A percentile compares a stretch with the other conserved stretches of the same genome.
phyloP scores from a whole-genome alignment of 331 rosid genomes.

The Erythrophleum ivorense region DNA sequence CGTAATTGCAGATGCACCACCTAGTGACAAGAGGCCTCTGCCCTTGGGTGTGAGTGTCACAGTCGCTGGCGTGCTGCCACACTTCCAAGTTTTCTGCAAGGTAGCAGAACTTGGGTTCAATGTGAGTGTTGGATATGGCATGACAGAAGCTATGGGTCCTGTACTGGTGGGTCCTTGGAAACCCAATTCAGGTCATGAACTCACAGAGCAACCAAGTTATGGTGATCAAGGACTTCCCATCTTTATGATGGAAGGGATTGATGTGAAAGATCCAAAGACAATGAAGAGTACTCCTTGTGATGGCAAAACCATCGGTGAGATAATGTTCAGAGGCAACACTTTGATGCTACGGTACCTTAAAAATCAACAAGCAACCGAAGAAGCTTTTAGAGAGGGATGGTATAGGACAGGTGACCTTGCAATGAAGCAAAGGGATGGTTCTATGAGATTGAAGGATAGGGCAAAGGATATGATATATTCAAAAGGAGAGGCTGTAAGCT shows the following conservation, averaged over 20 bases:
- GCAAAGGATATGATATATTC: constrained; percentile 56
- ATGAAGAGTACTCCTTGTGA: constrained; percentile 69
- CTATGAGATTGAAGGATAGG: constrained; percentile 73
- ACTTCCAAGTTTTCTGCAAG: constrained; percentile 45
- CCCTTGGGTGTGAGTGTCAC: constrained; percentile 58
- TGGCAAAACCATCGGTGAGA: constrained; percentile 79
- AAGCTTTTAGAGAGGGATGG: constrained; percentile 76
- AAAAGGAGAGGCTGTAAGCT: constrained; percentile 57
- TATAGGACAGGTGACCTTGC: constrained; percentile 80
- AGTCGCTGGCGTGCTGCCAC: constrained; percentile 77
- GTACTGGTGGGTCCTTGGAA: constrained; percentile 63
- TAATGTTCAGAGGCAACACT: constrained; percentile 70
- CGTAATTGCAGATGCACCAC: constrained; percentile 49
- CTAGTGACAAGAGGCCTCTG: constrained; percentile 33
- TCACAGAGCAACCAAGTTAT: constrained; percentile 28
- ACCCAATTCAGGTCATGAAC: constrained; percentile 38
- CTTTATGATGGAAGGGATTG: constrained; percentile 58
- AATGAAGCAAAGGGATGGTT: constrained; percentile 54
- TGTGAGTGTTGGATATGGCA: constrained; percentile 81
- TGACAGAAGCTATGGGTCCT: constrained; percentile 89
- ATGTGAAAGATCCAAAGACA: constrained; percentile 68
- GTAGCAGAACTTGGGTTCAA: constrained; percentile 67
- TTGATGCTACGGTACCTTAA: constrained; percentile 69
- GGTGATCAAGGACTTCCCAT: constrained; percentile 40
- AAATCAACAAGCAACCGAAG: constrained; percentile 49